Evolutionary conservation across 495 filamentous ascomycete species (phyloP), one percentile per base, ranked within the genome.

Genomic region (Aspergillus steynii): DNA sequence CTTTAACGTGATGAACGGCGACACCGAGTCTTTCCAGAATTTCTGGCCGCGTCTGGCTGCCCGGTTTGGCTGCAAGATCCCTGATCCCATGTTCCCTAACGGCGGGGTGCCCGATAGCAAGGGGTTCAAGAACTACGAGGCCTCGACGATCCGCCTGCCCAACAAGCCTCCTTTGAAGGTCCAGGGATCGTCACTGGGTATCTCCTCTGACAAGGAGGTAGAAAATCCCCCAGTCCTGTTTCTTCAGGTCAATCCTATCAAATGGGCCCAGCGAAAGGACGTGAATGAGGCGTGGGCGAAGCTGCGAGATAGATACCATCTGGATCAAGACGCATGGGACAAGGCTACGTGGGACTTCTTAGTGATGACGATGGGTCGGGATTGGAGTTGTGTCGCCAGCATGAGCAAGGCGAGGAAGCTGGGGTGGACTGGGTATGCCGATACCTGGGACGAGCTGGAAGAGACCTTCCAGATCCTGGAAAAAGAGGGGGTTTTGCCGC

Each of bases 331-430:
- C 29, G 77, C 72, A 1, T 79, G 84, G 61, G 79, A 80, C 59
- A 80, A 82, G 64, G 85, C 80, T n/a, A 85, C 83, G 0, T 86
- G 84, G 83, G 71, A 59, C 0, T 86, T 86, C 29, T 52, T 80
- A 51, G 77, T 71, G 2, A 83, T 83, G 55, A 68, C 80, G 5
- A 65, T 87, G 29, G 83, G 82, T 2, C 66, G 83, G 53, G 74
- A 79, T 48, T 86, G 64, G 58, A 61, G 63, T 15, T 63, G 81
- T 46, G 74, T 86, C 26, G 63, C 75, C 29, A 82, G 73, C 58
- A 85, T 87, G 82, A 83, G 78, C 58, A 87, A 86, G 67, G 84
- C 85, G 12, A 76, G 83, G 62, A 80, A 77, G 69, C 52, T 71
- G 27, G 74, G 74, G 5, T 74, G 69, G 71, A 70, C 67, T 4